Evolutionary conservation across 768 basidiomycete genomes (phyloP).

Genomic region (Kwoniella sp.): DNA sequence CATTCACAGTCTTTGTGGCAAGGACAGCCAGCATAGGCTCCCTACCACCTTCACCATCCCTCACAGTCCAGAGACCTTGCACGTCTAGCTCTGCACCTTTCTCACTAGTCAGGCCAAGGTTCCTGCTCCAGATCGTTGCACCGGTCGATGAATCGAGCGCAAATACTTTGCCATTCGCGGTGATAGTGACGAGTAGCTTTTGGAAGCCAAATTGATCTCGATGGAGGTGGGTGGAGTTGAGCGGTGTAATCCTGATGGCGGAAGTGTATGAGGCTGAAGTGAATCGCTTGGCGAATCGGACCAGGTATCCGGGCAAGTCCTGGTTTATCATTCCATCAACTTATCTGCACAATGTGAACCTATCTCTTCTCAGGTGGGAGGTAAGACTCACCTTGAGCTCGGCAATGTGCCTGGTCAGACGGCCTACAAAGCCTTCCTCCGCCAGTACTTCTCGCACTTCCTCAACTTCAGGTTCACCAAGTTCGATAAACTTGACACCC

Average conservation of each 20-base stretch:
- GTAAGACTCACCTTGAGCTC: constrained; percentile 45
- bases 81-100: constrained; percentile 42
- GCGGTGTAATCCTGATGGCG: constrained; percentile 44
- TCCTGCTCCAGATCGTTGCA: constrained; percentile 73
- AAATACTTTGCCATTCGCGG: constrained; percentile 72
- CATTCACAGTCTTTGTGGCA: constrained; percentile 30
- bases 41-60: constrained; percentile 37
- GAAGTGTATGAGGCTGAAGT: constrained; percentile 55
- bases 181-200: constrained; percentile 75
- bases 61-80: constrained; percentile 45
- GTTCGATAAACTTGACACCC: constrained; percentile 71
- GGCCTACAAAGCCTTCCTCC: constrained; percentile 46
- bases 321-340: too few relatives aligned
- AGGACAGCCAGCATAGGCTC: constrained; percentile 42
- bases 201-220: constrained; percentile 85
- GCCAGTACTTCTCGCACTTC: constrained; percentile 47
- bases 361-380: background rate
- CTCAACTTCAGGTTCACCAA: constrained; percentile 65
- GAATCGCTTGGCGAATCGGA: constrained; percentile 71
- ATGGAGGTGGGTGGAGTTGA: constrained; percentile 57
- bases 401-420: constrained; percentile 44
- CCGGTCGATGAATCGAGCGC: constrained; percentile 81
- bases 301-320: constrained; percentile 71
- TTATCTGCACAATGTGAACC: too few relatives aligned
- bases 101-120: constrained; percentile 74